Conservation (phyloP, 257 asterid species). For the Petunia axillaris region DNA sequence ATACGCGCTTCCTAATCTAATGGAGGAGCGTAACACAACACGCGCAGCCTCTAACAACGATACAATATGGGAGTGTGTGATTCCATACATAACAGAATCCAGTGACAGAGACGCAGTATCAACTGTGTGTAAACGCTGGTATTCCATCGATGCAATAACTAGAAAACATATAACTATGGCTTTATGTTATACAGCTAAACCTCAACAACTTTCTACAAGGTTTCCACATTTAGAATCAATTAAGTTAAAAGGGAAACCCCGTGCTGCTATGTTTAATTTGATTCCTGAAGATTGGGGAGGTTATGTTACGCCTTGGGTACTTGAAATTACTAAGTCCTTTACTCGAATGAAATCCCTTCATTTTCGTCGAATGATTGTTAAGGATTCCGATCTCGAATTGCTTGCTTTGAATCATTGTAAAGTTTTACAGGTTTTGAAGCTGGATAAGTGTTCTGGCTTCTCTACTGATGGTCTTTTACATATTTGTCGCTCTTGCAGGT, state of each 20-base stretch:
- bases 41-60: conserved; percentile 39
- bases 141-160: conserved; percentile 67
- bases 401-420: conserved; percentile 46
- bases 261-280: conserved; percentile 85
- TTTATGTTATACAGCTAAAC: conserved; percentile 71
- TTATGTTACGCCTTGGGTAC: conserved; percentile 70
- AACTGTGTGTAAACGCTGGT: conserved; percentile 59
- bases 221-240: conserved; percentile 78
- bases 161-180: conserved; percentile 87
- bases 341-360: conserved; percentile 60
- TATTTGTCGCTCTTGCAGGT: conserved; percentile 66
- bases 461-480: conserved; percentile 70
- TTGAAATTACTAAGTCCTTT: conserved; percentile 51
- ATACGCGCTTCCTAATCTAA: neutral
- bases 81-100: conserved; percentile 68
- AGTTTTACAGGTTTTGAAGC: conserved; percentile 55
- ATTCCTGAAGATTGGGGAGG: conserved; percentile 92
- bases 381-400: conserved; percentile 70
- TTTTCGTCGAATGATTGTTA: conserved; percentile 80
- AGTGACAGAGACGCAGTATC: conserved; percentile 73
- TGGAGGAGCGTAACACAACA: conserved; percentile 27
- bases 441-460: conserved; percentile 89
- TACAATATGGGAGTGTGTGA: conserved; percentile 73
- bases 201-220: conserved; percentile 52
- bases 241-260: conserved; percentile 83